Base-by-base conservation (phyloP, 2,329 filamentous ascomycete genomes). In the Aspergillus sp. region DNA sequence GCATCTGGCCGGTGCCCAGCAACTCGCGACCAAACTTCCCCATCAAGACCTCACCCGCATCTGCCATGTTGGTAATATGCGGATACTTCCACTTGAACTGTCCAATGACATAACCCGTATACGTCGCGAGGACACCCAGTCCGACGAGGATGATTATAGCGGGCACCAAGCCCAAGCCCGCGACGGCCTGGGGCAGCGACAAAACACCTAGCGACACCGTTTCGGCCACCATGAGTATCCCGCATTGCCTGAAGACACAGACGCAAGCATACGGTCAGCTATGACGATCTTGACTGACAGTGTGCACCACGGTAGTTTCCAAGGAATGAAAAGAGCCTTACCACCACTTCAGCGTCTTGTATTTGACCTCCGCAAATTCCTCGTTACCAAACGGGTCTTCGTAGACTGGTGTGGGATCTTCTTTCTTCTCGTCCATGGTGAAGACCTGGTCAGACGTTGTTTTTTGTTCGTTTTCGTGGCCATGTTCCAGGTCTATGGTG, bases 61-160 rank as follows among this genome's bases (percentile, higher is more conserved):
- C 84, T 26, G 82, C 80, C 60, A 86, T 85, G 57, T 79, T 81
- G 38, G 77, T 74, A 43, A 86, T 74, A 9, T 79, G 67, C 2
- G 82, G 81, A 56, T 77, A 74, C 39, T 61, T 65, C 45, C 74
- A 62, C 55, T 79, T 79, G 66, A 82, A 79, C 55, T 80, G 74
- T 12, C 77, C 79, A 42, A 83, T 74, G 4, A 82, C 72, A 55
- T 75, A 80, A 41, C 79, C 78, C 2, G 78, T 80, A 57, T 81
- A 82, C n/a, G 74, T 78, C 2, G 79, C 72, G 6, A 82, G 59
- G 28, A 77, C 44, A 27, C 80, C 78, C 7, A 82, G 63, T 19
- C 68, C 58, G 43, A 80, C 50, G 41, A 79, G 73, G 33, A 80
- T 63, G 42, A 82, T 69, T 9, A 79, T 58, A 8, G 76, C 76